phyloP scores from a whole-genome alignment of 768 basidiomycete species.

The Boletales sp. region DNA sequence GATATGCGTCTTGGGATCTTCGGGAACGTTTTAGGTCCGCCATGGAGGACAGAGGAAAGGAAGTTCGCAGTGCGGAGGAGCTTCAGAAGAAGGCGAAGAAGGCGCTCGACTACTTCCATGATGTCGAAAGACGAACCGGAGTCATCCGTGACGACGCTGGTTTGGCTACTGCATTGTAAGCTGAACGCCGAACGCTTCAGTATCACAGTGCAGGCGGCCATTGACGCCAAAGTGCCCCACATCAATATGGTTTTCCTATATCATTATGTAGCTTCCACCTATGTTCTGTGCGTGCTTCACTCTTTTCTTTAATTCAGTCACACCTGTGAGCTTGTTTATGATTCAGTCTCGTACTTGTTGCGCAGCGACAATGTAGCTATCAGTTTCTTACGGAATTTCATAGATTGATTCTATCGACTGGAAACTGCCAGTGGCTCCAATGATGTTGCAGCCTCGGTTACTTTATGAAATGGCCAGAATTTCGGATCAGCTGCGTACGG shows the following conservation, averaged over 20 bases:
- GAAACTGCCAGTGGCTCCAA: no score
- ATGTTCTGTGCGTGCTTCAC: slow-evolving; percentile 5
- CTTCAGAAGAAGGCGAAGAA: slow-evolving; percentile 62
- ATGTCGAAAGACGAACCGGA: slow-evolving; percentile 44
- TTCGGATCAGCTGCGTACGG: no score
- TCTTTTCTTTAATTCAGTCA: slow-evolving; percentile 13
- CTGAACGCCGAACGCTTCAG: not conserved
- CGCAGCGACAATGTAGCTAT: slow-evolving; percentile 5
- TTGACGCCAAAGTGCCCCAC: not conserved
- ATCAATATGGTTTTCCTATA: not conserved
- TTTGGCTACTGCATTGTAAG: slow-evolving; percentile 14
- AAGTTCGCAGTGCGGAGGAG: slow-evolving; percentile 76
- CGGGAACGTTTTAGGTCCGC: slow-evolving; percentile 75
- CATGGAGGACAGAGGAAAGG: slow-evolving; percentile 74
- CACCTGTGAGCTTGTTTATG: slow-evolving; percentile 9
- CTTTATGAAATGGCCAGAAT: no score
- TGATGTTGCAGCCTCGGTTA: no score
- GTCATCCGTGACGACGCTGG: slow-evolving; percentile 30
- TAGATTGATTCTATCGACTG: not conserved
- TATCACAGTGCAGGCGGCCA: not conserved
- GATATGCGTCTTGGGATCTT: slow-evolving; percentile 88
- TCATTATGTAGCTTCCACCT: slow-evolving; percentile 2
- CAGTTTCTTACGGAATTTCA: not conserved
- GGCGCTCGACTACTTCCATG: slow-evolving; percentile 72
- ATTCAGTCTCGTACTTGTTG: slow-evolving; percentile 1